A percentile compares a stretch with the other conserved stretches of the same genome.
phyloP scores from a whole-genome alignment of 345 rosid genomes.

The Moricandia arvensis region DNA sequence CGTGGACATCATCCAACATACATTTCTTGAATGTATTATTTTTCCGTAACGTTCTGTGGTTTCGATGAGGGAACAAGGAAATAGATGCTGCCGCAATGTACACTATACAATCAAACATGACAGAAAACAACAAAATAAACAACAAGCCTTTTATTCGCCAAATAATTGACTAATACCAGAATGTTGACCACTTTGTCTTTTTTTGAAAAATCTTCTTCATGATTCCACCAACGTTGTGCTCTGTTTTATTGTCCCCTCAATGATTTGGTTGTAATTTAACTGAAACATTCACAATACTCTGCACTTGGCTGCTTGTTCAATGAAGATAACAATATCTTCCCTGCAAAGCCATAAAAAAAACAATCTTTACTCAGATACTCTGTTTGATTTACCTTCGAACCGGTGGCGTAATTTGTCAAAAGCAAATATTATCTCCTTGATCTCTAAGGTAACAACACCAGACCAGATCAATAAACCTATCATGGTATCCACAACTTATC shows the following conservation, averaged over 20 bases:
- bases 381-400: constrained; percentile 7
- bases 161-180: constrained; percentile 4
- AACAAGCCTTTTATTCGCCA: background rate
- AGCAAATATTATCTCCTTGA: constrained; percentile 3
- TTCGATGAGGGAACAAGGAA: background rate
- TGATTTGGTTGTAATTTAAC: constrained; percentile 22
- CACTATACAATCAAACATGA: background rate
- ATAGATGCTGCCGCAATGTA: background rate
- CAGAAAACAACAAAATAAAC: background rate
- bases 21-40: background rate
- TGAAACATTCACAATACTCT: constrained; percentile 24
- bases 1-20: background rate
- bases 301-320: constrained; percentile 29
- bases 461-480: background rate
- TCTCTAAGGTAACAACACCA: background rate
- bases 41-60: background rate
- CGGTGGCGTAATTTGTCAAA: constrained; percentile 4
- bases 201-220: constrained; percentile 8
- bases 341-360: background rate
- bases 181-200: constrained; percentile 17
- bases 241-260: constrained; percentile 17
- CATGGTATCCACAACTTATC: background rate
- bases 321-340: background rate
- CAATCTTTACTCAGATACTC: constrained; percentile 23
- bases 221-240: constrained; percentile 23